Evolutionary conservation across 2,329 filamentous ascomycete genomes (phyloP).

Genomic region (Botryotinia narcissicola): DNA sequence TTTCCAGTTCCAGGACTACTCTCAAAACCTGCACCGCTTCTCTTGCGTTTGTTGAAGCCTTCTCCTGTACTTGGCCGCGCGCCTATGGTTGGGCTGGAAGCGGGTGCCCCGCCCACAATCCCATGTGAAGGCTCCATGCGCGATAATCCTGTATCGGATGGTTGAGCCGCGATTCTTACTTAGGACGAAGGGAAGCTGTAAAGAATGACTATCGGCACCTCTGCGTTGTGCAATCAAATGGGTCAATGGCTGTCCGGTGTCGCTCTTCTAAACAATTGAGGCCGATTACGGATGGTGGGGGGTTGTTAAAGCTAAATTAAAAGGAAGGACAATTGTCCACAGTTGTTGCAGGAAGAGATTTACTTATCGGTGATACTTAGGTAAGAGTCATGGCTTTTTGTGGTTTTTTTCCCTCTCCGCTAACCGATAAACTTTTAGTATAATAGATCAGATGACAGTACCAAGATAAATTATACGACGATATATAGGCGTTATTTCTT

Average conservation of each 20-base stretch:
- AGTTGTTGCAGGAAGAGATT: conserved; percentile 9
- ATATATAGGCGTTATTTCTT: not conserved
- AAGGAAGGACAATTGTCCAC: not conserved
- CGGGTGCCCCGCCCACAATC: conserved; percentile 29
- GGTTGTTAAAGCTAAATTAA: not conserved
- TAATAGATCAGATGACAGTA: not conserved
- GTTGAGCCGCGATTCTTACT: conserved; percentile 21
- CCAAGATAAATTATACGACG: not conserved
- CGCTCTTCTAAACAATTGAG: conserved; percentile 26
- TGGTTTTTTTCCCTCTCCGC: not conserved
- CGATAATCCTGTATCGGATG: conserved; percentile 23
- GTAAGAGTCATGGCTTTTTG: not conserved
- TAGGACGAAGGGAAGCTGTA: conserved; percentile 10
- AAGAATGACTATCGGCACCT: conserved; percentile 21
- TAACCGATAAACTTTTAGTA: not conserved
- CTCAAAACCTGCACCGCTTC: conserved; percentile 52
- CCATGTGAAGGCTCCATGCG: conserved; percentile 34
- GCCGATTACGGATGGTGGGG: conserved; percentile 28
- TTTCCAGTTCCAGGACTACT: conserved; percentile 59
- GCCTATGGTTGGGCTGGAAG: conserved; percentile 34
- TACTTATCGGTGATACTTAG: conserved; percentile 16
- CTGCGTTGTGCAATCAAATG: conserved; percentile 27
- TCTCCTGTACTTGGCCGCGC: conserved; percentile 33
- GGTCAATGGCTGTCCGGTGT: conserved; percentile 31
- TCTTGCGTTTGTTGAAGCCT: conserved; percentile 54